Evolutionary conservation across 192 early-diverging fungal species (phyloP), one percentile per base, ranked within the genome.

Genomic region (Coemansia furcata): DNA sequence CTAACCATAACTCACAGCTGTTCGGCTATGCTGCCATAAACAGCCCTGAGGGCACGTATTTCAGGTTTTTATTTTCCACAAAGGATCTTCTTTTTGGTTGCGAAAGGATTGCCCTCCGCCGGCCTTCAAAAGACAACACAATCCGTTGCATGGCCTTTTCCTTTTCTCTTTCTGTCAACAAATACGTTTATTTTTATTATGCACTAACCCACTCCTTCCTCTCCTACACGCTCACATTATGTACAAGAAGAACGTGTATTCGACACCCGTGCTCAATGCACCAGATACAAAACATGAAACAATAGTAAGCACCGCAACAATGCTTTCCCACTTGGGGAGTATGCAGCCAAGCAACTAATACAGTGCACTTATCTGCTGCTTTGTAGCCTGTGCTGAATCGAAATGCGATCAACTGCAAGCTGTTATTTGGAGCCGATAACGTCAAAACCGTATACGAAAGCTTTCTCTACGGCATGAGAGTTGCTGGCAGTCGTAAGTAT

Each of bases 381-480:
- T 43, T 60, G 43, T 80, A 80, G 78, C 78, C 78, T 15, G 78
- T 80, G 60, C 63, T 80, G 42, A 80, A 80, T 59, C 68, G 78
- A 21, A 75, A 80, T 39, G 73, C 78, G 10, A 64, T 66, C 19
- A 67, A 83, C 40, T 66, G 59, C 40, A 67, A 71, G 50, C 80
- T 91, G n/a, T 62, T 89, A 26, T 86, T 85, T 50, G 80, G 85
- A 65, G 87, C 84, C 3, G 83, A 77, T 36, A 77, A 65, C 14
- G 80, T 89, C 60, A 75, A 68, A 19, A 90, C 90, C 8, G 78
- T 93, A 7, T 89, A 91, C 79, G 93, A 96, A 40, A 89, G 85
- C 72, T 92, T 93, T 73, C 63, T 92, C 42, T 80, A 87, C 23
- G 93, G 91, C 49, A 85, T 88, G 71, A 86, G 85, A 40, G 69